Percentiles rank a stretch among this genome's conserved stretches.
These are phyloP conservation scores for Mucor circinelloides DNA, from an alignment of 371 early-diverging fungal species.

Conservation along the genomic window DNA sequence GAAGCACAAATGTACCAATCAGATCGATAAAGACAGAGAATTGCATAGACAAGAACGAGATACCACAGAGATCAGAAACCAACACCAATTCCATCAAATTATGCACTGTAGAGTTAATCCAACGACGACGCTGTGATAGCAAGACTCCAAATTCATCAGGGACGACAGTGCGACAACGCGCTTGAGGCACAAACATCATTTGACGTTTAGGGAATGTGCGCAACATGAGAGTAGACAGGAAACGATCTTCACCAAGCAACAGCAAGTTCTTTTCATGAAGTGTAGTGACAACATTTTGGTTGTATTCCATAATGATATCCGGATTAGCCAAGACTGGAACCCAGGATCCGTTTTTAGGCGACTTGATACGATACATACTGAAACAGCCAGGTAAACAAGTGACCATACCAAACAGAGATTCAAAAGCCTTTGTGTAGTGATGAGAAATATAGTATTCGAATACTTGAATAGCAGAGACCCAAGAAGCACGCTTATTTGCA, in stretches of 20 bases:
- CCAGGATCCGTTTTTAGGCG: conserved; percentile 76
- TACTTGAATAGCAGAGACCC: conserved; percentile 69
- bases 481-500: conserved; percentile 77
- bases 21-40: conserved; percentile 84
- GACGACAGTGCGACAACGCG: conserved; percentile 82
- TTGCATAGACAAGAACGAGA: conserved; percentile 89
- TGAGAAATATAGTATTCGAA: conserved; percentile 98
- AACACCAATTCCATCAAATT: conserved; percentile 90
- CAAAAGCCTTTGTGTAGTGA: conserved; percentile 94
- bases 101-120: conserved; percentile 94
- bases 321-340: conserved; percentile 90
- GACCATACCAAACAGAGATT: conserved; percentile 95
- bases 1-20: conserved; percentile 82
- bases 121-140: conserved; percentile 86
- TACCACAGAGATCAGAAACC: conserved; percentile 87
- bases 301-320: conserved; percentile 88
- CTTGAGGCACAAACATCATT: conserved; percentile 92
- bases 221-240: conserved; percentile 92
- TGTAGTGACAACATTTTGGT: conserved; percentile 88
- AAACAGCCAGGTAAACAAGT: conserved; percentile 98
- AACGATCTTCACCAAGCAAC: conserved; percentile 96
- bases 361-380: conserved; percentile 87
- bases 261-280: conserved; percentile 95
- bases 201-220: conserved; percentile 91
- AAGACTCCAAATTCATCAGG: conserved; percentile 82